Conservation (phyloP, 352 stramenopile species). For the Phytophthora chlamydospora region DNA sequence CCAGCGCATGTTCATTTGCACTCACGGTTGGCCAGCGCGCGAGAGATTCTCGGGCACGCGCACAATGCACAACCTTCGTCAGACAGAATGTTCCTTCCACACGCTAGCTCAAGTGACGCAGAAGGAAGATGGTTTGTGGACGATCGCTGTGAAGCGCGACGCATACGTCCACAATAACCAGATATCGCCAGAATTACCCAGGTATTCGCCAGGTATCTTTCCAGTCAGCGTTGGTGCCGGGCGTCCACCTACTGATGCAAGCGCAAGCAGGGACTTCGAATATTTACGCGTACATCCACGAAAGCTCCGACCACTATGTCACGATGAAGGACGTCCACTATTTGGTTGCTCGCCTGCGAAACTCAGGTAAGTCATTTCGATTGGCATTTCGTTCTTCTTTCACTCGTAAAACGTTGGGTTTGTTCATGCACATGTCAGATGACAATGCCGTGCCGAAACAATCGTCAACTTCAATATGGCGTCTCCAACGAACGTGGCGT, state of each 20-base stretch:
- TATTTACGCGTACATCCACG: not conserved
- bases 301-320: not conserved
- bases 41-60: too few relatives aligned
- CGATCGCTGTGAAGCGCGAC: too few relatives aligned
- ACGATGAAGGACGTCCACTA: not conserved
- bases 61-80: not conserved
- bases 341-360: not conserved
- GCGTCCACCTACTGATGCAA: not conserved
- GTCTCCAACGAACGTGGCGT: not conserved
- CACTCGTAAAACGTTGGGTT: too few relatives aligned
- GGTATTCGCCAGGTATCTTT: too few relatives aligned
- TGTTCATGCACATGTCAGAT: not conserved
- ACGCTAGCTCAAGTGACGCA: not conserved
- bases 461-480: not conserved
- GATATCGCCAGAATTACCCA: too few relatives aligned
- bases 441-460: constrained; percentile 1
- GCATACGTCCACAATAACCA: too few relatives aligned
- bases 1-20: too few relatives aligned
- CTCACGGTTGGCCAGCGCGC: too few relatives aligned
- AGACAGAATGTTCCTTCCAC: not conserved
- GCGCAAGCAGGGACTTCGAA: not conserved
- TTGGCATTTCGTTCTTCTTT: too few relatives aligned
- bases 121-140: too few relatives aligned
- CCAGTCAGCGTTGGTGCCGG: not conserved
- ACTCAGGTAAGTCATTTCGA: not conserved